Evolutionary conservation across 2,329 filamentous ascomycete genomes (phyloP).

Genomic region (Capronia coronata): DNA sequence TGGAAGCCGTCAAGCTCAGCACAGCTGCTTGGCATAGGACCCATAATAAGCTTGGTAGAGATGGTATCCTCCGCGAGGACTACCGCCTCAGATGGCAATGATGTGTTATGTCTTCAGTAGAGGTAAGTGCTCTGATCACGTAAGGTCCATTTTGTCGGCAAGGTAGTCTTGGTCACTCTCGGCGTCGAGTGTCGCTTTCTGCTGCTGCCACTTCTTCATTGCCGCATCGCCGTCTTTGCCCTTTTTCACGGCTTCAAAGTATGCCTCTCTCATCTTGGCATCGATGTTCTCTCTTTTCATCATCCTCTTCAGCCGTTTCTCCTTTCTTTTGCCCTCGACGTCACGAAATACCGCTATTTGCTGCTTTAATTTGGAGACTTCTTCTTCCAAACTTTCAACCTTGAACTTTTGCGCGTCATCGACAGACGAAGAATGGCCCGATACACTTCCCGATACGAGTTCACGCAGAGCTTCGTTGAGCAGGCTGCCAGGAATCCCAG

Average conservation of each 20-base stretch:
- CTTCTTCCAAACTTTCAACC: slow-evolving; percentile 33
- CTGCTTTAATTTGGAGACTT: slow-evolving; percentile 37
- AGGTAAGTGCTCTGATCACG: slow-evolving; percentile 3
- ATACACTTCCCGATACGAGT: slow-evolving; percentile 8
- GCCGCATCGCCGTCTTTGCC: slow-evolving; percentile 37
- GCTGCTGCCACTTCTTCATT: slow-evolving; percentile 31
- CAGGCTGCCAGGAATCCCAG: slow-evolving; percentile 17
- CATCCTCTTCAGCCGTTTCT: slow-evolving; percentile 33
- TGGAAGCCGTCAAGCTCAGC: too few species aligned
- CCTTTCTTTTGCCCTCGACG: slow-evolving; percentile 37
- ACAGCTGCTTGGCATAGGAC: too few species aligned
- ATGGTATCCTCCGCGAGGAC: too few species aligned
- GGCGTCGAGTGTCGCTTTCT: slow-evolving; percentile 8
- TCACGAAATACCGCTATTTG: slow-evolving; percentile 30
- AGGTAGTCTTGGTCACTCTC: slow-evolving; percentile 19
- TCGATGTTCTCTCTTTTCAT: slow-evolving; percentile 38
- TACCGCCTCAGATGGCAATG: too few species aligned
- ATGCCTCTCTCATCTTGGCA: slow-evolving; percentile 38
- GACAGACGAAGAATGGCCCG: neutral
- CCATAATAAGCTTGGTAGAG: too few species aligned
- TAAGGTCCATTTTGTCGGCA: slow-evolving; percentile 14
- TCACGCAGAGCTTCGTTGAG: slow-evolving; percentile 28
- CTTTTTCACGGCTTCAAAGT: slow-evolving; percentile 41
- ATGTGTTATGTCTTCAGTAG: too few species aligned
- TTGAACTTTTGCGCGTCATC: slow-evolving; percentile 27